Percentiles rank a stretch among this genome's conserved stretches.
Conservation (phyloP, 164 flowering plant genomes). For the Vitis riparia region DNA sequence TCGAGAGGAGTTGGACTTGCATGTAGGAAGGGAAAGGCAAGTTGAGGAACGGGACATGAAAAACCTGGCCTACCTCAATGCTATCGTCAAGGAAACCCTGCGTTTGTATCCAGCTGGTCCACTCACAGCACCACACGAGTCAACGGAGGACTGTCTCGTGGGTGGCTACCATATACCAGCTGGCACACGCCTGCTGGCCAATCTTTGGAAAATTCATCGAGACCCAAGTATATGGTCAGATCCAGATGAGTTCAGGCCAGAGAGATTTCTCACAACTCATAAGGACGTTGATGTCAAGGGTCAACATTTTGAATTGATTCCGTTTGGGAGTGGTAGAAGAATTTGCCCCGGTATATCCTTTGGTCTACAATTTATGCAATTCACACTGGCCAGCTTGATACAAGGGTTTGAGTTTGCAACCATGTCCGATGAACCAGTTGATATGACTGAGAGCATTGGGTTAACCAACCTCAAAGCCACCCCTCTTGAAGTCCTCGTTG, state of each 20-base stretch:
- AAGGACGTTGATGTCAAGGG: conserved; percentile 16
- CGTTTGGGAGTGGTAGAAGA: conserved; percentile 26
- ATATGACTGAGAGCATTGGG: conserved; percentile 24
- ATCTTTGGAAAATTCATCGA: conserved; percentile 18
- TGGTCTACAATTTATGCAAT: conserved; percentile 4
- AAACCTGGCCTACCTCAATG: conserved; percentile 26
- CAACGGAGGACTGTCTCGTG: conserved; percentile 16
- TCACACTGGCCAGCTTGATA: conserved; percentile 17
- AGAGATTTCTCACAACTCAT: conserved; percentile 19
- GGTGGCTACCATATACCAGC: conserved; percentile 16
- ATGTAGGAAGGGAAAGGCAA: conserved; percentile 32
- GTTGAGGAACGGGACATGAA: conserved; percentile 26
- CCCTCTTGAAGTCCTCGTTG: conserved; percentile 24
- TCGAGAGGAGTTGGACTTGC: conserved; percentile 29
- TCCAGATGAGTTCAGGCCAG: conserved; percentile 29
- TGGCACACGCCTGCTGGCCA: conserved; percentile 18
- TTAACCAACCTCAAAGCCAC: conserved; percentile 18
- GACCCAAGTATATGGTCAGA: conserved; percentile 26
- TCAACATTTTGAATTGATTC: conserved; percentile 22
- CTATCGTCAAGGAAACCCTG: conserved; percentile 28
- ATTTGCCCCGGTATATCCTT: conserved; percentile 17
- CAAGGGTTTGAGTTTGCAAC: conserved; percentile 19
- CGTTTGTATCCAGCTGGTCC: conserved; percentile 22
- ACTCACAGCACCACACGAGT: background rate
- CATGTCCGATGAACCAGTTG: conserved; percentile 9